phyloP scores from a whole-genome alignment of 192 early-diverging fungal species.

The Coemansia sp. region DNA sequence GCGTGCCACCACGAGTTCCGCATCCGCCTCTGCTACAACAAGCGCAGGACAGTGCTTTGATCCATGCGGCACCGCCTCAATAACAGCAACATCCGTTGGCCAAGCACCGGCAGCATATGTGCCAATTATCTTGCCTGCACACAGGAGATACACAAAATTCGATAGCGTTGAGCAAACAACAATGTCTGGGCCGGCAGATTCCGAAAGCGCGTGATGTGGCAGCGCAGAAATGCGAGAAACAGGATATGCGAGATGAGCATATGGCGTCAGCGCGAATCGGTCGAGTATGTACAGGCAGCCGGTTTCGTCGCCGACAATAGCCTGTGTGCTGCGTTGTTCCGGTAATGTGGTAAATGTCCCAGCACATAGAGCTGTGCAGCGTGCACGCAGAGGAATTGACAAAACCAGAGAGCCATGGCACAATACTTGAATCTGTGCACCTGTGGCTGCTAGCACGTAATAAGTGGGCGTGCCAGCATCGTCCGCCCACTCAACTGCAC shows the following conservation, averaged over 20 bases:
- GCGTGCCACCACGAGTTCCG: not conserved
- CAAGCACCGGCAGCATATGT: constrained; percentile 31
- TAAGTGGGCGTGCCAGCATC: constrained; percentile 34
- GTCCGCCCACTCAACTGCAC: constrained; percentile 32
- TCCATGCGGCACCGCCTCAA: not conserved
- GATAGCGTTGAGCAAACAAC: constrained; percentile 45
- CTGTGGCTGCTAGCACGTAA: constrained; percentile 40
- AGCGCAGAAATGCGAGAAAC: constrained; percentile 24
- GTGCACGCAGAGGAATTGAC: constrained; percentile 20
- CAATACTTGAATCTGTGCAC: constrained; percentile 29
- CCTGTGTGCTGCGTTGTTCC: constrained; percentile 16
- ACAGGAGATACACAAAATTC: constrained; percentile 35
- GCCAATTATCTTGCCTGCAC: constrained; percentile 20
- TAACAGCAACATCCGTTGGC: constrained; percentile 28
- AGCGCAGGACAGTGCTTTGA: constrained; percentile 12
- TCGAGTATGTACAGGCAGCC: constrained; percentile 34
- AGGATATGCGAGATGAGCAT: constrained; percentile 35
- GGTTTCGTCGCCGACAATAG: constrained; percentile 38
- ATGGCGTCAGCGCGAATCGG: constrained; percentile 32
- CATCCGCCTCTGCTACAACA: constrained; percentile 17
- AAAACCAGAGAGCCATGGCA: constrained; percentile 25
- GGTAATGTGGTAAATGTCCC: constrained; percentile 23
- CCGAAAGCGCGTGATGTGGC: constrained; percentile 18
- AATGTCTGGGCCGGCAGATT: constrained; percentile 23
- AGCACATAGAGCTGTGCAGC: constrained; percentile 24